phyloP scores from a whole-genome alignment of 208 protist genomes.

The Acanthamoeba castellanii region DNA sequence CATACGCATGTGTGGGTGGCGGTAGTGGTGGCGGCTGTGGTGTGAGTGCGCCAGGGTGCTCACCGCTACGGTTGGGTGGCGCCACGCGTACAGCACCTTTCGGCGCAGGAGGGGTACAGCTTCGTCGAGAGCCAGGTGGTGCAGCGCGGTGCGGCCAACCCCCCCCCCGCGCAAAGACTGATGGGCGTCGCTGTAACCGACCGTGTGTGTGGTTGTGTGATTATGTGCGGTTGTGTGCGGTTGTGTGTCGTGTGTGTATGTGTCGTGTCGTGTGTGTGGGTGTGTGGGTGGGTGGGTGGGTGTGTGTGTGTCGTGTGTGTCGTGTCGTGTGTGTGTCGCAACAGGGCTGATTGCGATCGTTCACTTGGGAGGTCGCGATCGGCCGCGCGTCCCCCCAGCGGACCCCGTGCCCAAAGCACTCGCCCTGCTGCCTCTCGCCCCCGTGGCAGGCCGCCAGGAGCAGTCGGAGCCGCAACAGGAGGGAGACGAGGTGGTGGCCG shows the following conservation, averaged over 20 bases:
- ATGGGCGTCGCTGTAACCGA: too few relatives aligned
- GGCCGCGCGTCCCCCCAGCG: not conserved
- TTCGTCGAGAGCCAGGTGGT: conserved; percentile 63
- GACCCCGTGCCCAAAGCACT: conserved; percentile 29
- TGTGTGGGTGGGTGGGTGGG: not conserved
- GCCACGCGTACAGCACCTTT: conserved; percentile 30
- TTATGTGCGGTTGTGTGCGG: too few relatives aligned
- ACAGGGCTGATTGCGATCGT: conserved; percentile 17
- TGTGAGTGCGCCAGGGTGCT: too few relatives aligned
- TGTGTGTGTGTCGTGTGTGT: not conserved
- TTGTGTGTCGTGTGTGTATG: not conserved
- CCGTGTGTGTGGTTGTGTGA: too few relatives aligned
- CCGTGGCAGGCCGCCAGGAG: not conserved
- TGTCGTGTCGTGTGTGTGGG: not conserved
- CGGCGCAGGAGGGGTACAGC: conserved; percentile 61
- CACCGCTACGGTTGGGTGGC: not conserved
- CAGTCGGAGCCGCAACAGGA: not conserved
- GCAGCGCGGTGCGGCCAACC: conserved; percentile 5
- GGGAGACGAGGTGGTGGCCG: not conserved
- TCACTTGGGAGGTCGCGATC: not conserved
- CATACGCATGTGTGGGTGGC: not conserved
- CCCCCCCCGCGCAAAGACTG: not conserved
- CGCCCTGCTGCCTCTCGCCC: not conserved
- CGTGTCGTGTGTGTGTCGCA: not conserved
- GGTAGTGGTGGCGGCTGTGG: too few relatives aligned